phyloP scores from a whole-genome alignment of 257 asterid genomes.

The Penstemon newberryi region DNA sequence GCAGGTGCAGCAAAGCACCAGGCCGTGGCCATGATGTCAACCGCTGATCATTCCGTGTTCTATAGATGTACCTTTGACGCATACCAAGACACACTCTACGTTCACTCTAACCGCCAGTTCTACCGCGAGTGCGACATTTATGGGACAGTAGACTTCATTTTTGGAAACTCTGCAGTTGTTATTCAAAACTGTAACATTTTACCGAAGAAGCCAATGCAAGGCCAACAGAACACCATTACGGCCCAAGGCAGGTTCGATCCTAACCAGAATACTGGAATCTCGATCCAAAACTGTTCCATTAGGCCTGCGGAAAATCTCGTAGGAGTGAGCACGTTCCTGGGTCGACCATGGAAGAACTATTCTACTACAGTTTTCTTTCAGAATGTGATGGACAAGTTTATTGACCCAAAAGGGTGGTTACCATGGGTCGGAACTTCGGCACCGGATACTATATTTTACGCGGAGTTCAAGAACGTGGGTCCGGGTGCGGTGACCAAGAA shows the following conservation, averaged over 20 bases:
- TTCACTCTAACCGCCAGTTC: conserved; percentile 58
- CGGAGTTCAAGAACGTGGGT: conserved; percentile 61
- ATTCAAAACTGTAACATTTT: conserved; percentile 45
- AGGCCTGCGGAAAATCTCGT: conserved; percentile 53
- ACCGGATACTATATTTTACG: conserved; percentile 72
- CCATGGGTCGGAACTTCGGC: conserved; percentile 84
- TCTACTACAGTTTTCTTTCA: conserved; percentile 68
- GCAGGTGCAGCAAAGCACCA: conserved; percentile 59
- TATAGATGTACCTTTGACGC: conserved; percentile 51
- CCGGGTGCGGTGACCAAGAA: conserved; percentile 61
- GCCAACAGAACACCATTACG: conserved; percentile 53
- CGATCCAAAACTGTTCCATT: conserved; percentile 71
- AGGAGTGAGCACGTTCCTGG: conserved; percentile 56
- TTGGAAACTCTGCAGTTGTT: conserved; percentile 53
- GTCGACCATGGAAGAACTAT: conserved; percentile 88
- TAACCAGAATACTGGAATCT: conserved; percentile 64
- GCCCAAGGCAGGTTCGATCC: conserved; percentile 59
- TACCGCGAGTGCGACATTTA: conserved; percentile 53
- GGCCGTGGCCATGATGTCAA: conserved; percentile 57
- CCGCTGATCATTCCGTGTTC: conserved; percentile 50
- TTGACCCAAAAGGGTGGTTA: conserved; percentile 73
- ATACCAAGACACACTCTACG: conserved; percentile 53
- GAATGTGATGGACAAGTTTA: conserved; percentile 41
- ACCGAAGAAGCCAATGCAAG: conserved; percentile 47
- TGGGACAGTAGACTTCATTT: conserved; percentile 58